Percentiles rank a stretch among this genome's conserved stretches.
phyloP scores from a whole-genome alignment of 2,329 filamentous ascomycete genomes.

The Leptographium lundbergii region DNA sequence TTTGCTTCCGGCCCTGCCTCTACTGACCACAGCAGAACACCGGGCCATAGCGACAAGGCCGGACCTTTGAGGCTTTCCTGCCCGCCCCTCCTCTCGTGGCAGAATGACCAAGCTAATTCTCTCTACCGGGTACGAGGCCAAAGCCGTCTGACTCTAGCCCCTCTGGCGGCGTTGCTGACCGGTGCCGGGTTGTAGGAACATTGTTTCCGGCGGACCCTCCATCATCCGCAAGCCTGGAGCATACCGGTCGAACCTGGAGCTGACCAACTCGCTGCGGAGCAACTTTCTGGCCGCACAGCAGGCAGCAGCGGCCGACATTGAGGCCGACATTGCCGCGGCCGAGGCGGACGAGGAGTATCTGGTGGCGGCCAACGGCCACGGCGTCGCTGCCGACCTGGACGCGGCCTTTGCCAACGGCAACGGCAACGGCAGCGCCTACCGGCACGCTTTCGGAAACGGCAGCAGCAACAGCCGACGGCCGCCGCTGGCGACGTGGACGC shows the following conservation, averaged over 20 bases:
- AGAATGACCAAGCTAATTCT: conserved; percentile 69
- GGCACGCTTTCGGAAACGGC: background rate
- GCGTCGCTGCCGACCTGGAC: background rate
- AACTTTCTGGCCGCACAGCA: conserved; percentile 69
- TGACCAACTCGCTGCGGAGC: conserved; percentile 74
- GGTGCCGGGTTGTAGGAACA: conserved; percentile 42
- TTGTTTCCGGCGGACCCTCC: conserved; percentile 72
- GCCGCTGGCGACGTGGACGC: conserved; percentile 51
- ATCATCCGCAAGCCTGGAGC: conserved; percentile 68
- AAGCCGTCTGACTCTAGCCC: background rate
- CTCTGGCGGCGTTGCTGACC: conserved; percentile 7
- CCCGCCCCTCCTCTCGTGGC: background rate
- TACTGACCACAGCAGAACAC: background rate
- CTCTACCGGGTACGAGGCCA: conserved; percentile 60
- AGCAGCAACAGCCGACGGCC: conserved; percentile 15
- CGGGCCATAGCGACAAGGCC: background rate
- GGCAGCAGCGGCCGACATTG: conserved; percentile 29
- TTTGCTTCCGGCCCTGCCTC: background rate
- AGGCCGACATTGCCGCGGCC: conserved; percentile 15
- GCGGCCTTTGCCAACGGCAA: conserved; percentile 6
- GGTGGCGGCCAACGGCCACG: background rate
- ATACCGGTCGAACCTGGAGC: conserved; percentile 83
- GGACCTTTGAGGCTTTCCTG: background rate
- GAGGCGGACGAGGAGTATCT: conserved; percentile 14
- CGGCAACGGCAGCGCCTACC: conserved; percentile 15